Percentiles rank a stretch among this genome's conserved stretches.
Evolutionary conservation across 2,329 filamentous ascomycete genomes (phyloP).

Genomic region (Davidsoniella australis): DNA sequence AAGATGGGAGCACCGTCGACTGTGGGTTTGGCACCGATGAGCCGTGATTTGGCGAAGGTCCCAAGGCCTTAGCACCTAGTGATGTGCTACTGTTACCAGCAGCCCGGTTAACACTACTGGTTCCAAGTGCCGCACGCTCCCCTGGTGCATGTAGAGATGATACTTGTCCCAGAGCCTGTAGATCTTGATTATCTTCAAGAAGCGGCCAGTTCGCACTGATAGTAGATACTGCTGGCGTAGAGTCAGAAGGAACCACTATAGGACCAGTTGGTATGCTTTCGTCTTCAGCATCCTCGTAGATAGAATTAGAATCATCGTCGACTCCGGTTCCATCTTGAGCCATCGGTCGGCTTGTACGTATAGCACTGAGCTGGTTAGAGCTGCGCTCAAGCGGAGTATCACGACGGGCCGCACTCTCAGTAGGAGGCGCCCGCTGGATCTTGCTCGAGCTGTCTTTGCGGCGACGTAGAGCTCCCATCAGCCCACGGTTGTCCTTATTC

Average conservation of each 20-base stretch:
- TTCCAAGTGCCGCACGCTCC: neutral
- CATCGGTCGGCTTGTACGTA: conserved; percentile 19
- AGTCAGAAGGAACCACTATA: neutral
- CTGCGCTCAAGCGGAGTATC: conserved; percentile 47
- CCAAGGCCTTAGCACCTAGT: neutral
- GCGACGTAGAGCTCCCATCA: conserved; percentile 46
- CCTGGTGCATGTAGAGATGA: conserved; percentile 3
- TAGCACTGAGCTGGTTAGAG: conserved; percentile 31
- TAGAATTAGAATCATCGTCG: neutral
- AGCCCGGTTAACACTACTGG: conserved; percentile 9
- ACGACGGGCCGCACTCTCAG: conserved; percentile 41
- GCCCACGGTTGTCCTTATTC: conserved; percentile 17
- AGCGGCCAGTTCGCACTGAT: conserved; percentile 4
- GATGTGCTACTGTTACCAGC: neutral
- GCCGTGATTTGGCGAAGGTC: neutral
- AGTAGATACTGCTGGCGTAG: neutral
- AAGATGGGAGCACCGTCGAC: conserved; percentile 1
- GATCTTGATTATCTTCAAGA: neutral
- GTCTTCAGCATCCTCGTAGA: neutral
- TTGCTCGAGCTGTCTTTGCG: conserved; percentile 35
- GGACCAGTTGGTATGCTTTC: neutral
- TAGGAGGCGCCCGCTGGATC: conserved; percentile 33
- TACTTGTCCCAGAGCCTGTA: conserved; percentile 1
- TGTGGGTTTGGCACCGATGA: too few species aligned
- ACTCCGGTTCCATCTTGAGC: neutral